These are phyloP conservation scores for Onygenales sp. DNA, from an alignment of 2,329 filamentous ascomycete species.

Conservation along the genomic window DNA sequence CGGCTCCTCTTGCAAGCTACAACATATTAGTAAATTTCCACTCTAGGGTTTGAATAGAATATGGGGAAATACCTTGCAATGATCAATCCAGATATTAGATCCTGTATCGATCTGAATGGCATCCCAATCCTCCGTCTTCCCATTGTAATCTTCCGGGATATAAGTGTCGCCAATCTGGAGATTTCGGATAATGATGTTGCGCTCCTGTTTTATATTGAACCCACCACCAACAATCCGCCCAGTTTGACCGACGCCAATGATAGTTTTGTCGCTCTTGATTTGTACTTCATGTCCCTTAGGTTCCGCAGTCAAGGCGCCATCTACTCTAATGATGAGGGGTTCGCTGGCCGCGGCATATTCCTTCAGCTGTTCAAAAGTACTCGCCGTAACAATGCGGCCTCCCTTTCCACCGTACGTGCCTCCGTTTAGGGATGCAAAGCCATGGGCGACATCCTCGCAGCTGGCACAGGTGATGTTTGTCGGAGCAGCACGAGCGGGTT, in stretches of 20 bases:
- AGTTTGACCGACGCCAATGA: slow-evolving; percentile 13
- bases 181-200: slow-evolving; percentile 16
- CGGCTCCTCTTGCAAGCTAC: slow-evolving; percentile 8
- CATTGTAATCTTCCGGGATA: slow-evolving; percentile 13
- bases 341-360: slow-evolving; percentile 13
- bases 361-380: slow-evolving; percentile 12
- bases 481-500: neutral
- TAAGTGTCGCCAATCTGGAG: slow-evolving; percentile 10
- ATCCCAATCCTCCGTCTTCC: slow-evolving; percentile 13
- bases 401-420: slow-evolving; percentile 15
- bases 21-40: neutral
- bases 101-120: slow-evolving; percentile 17
- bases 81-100: slow-evolving; percentile 17
- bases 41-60: neutral
- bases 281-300: slow-evolving; percentile 14
- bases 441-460: slow-evolving; percentile 12
- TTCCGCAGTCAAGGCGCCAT: slow-evolving; percentile 10
- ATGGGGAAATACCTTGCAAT: slow-evolving; percentile 9
- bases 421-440: slow-evolving; percentile 15
- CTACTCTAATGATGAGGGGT: slow-evolving; percentile 14
- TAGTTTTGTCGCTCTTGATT: slow-evolving; percentile 16
- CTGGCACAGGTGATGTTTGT: neutral
- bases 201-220: slow-evolving; percentile 12
- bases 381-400: slow-evolving; percentile 13
- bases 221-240: slow-evolving; percentile 10